These are phyloP conservation scores for Aquilaria yunnanensis DNA, from an alignment of 345 rosid genomes.

Conservation along the genomic window DNA sequence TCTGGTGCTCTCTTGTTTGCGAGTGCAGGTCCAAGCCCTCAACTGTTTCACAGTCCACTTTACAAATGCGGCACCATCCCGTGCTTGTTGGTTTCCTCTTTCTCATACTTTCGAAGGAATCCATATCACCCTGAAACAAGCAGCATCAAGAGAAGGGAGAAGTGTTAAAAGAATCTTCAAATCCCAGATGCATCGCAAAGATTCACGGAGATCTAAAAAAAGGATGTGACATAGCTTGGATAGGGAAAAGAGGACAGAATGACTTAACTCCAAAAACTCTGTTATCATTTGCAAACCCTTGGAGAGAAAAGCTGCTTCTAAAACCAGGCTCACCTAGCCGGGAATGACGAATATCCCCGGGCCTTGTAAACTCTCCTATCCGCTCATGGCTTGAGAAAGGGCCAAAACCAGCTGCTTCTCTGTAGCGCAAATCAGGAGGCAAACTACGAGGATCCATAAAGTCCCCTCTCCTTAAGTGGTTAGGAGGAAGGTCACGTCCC, in stretches of 20 bases:
- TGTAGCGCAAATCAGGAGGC: constrained; percentile 21
- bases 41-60: constrained; percentile 67
- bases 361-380: constrained; percentile 37
- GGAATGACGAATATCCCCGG: constrained; percentile 30
- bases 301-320: constrained; percentile 44
- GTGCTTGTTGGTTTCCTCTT: constrained; percentile 42
- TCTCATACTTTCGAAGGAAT: constrained; percentile 43
- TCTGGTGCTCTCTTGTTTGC: constrained; percentile 71
- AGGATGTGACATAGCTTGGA: too few species aligned
- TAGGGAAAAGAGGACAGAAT: background rate
- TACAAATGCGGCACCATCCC: constrained; percentile 87
- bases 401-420: constrained; percentile 31
- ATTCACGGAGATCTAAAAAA: background rate
- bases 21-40: constrained; percentile 72
- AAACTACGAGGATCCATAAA: constrained; percentile 34
- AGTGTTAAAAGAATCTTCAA: background rate
- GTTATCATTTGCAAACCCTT: constrained; percentile 36
- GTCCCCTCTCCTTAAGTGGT: constrained; percentile 46
- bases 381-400: constrained; percentile 29
- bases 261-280: constrained; percentile 50
- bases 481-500: constrained; percentile 33
- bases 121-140: constrained; percentile 40
- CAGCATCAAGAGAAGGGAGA: constrained; percentile 4
- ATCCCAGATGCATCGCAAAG: background rate
- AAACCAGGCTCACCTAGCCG: constrained; percentile 59